Conservation (phyloP, 2,329 filamentous ascomycete species). For the Colletotrichum sp. region DNA sequence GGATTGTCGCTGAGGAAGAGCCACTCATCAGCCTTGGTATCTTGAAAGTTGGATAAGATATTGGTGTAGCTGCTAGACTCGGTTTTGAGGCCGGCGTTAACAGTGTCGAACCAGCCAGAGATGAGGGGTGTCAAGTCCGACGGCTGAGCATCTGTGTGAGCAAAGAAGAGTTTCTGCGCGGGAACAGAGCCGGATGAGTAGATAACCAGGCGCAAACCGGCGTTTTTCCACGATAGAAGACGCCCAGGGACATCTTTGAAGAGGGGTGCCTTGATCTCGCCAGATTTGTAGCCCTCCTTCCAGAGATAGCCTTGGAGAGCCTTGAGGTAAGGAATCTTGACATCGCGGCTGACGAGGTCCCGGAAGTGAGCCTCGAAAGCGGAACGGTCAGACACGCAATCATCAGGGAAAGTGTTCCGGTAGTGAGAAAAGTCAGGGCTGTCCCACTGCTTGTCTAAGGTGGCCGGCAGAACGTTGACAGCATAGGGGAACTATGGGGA, state of each 20-base stretch:
- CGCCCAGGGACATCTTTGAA: conserved; percentile 76
- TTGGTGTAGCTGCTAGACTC: conserved; percentile 70
- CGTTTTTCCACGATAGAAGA: conserved; percentile 62
- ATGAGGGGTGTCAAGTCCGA: conserved; percentile 66
- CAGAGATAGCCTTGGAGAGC: conserved; percentile 81
- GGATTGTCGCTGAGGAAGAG: conserved; percentile 86
- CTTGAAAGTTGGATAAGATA: conserved; percentile 59
- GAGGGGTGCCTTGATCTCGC: conserved; percentile 73
- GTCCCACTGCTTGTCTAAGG: conserved; percentile 72
- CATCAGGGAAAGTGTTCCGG: conserved; percentile 72
- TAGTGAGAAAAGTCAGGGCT: conserved; percentile 68
- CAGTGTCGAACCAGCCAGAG: conserved; percentile 77
- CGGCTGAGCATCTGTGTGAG: conserved; percentile 63
- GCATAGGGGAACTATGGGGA: conserved; percentile 75
- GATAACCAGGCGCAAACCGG: conserved; percentile 69
- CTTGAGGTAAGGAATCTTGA: conserved; percentile 81
- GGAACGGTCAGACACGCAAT: conserved; percentile 62
- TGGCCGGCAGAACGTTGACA: conserved; percentile 66
- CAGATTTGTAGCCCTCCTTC: conserved; percentile 74
- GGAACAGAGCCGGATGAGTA: conserved; percentile 83
- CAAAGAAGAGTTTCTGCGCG: conserved; percentile 82
- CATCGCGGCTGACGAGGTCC: conserved; percentile 73
- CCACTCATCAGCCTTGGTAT: conserved; percentile 57
- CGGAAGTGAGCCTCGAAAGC: conserved; percentile 70
- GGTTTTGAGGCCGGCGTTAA: conserved; percentile 79